Evolutionary conservation across 805 yeast species (phyloP).

Genomic region (Ogataea thermomethanolica): DNA sequence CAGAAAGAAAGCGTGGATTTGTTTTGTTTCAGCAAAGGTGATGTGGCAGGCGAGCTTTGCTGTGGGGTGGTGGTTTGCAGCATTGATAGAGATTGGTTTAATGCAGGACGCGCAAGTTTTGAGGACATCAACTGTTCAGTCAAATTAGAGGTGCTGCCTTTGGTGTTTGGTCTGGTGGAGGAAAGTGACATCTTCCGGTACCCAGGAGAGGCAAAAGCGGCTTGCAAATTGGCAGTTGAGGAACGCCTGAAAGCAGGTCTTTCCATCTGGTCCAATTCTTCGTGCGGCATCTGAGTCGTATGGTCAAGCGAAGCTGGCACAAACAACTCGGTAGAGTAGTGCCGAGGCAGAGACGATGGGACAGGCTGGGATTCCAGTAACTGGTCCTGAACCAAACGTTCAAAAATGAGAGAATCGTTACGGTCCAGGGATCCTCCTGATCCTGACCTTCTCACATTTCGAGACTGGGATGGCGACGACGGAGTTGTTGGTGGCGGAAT

Average conservation of each 20-base stretch:
- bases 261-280: conserved; percentile 36
- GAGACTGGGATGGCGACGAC: conserved; percentile 2
- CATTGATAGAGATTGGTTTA: conserved; percentile 11
- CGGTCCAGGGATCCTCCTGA: conserved; percentile 14
- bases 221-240: conserved; percentile 48
- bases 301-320: conserved; percentile 57
- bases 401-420: conserved; percentile 53
- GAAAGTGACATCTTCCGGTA: conserved; percentile 19
- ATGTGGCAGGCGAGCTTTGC: conserved; percentile 36
- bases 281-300: conserved; percentile 40
- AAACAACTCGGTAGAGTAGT: conserved; percentile 45
- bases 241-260: conserved; percentile 50
- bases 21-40: conserved; percentile 26
- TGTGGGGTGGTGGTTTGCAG: conserved; percentile 11
- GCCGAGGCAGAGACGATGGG: conserved; percentile 33
- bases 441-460: background rate
- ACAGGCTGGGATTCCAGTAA: conserved; percentile 30
- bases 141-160: conserved; percentile 25
- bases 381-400: conserved; percentile 63
- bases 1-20: conserved; percentile 50
- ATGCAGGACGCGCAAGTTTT: conserved; percentile 18
- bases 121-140: conserved; percentile 24
- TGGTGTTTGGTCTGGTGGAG: conserved; percentile 19
- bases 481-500: conserved; percentile 7
- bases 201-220: conserved; percentile 27